Percentiles rank a stretch among this genome's conserved stretches.
phyloP scores from a whole-genome alignment of 306 rosid genomes.

The Castanospermum australe region DNA sequence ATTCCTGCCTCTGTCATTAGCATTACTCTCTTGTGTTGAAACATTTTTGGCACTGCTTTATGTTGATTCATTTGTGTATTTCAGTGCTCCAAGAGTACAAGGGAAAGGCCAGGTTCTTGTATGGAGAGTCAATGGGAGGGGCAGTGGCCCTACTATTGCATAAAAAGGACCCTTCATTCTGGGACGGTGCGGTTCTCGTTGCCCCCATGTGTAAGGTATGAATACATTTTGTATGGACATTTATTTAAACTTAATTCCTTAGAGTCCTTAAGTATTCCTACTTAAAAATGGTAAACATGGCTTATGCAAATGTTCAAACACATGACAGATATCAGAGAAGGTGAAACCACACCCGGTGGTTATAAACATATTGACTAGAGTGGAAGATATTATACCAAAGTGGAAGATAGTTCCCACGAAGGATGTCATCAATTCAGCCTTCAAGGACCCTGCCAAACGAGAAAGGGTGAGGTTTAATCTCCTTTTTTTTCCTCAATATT shows the following conservation, averaged over 20 bases:
- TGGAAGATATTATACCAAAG: conserved; percentile 80
- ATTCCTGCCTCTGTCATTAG: neutral
- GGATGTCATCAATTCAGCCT: conserved; percentile 79
- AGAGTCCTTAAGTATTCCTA: neutral
- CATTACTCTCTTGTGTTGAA: neutral
- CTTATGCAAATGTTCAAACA: conserved; percentile 9
- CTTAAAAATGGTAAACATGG: neutral
- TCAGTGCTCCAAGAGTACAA: conserved; percentile 60
- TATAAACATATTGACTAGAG: conserved; percentile 64
- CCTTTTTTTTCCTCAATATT: neutral
- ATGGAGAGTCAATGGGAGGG: conserved; percentile 99
- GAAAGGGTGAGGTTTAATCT: conserved; percentile 48
- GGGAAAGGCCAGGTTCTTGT: conserved; percentile 74
- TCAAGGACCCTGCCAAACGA: conserved; percentile 84
- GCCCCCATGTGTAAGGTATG: conserved; percentile 97
- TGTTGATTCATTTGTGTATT: neutral
- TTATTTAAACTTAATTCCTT: neutral
- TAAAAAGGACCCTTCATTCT: conserved; percentile 66
- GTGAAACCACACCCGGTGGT: conserved; percentile 93
- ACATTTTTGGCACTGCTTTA: neutral
- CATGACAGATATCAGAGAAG: conserved; percentile 84
- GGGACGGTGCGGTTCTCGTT: conserved; percentile 89
- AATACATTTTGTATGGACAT: neutral
- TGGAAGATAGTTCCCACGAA: conserved; percentile 98
- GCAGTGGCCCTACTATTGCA: conserved; percentile 85